A percentile compares a stretch with the other conserved stretches of the same genome.
phyloP scores from a whole-genome alignment of 202 grass and related monocot species.

The Brachypodium distachyon region DNA sequence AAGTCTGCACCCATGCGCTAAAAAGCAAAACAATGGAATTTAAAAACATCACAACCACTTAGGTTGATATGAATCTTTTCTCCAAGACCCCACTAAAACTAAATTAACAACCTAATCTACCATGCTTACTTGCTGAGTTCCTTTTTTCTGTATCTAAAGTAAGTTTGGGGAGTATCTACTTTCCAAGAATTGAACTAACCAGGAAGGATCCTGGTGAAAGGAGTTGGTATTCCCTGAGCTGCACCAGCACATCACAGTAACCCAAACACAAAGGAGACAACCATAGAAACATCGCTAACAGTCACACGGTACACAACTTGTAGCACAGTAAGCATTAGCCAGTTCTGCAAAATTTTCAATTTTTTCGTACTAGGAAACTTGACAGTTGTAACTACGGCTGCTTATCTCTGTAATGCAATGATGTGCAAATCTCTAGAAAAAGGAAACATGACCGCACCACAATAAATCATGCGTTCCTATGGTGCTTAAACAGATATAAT shows the following conservation, averaged over 20 bases:
- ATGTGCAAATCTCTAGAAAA: background rate
- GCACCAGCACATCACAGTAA: background rate
- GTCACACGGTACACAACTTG: background rate
- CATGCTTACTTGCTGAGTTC: background rate
- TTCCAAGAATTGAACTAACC: background rate
- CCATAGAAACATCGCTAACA: background rate
- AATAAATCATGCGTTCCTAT: background rate
- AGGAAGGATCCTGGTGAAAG: background rate
- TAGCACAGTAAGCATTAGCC: background rate
- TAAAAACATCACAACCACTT: background rate
- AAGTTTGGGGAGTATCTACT: background rate
- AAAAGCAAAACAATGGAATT: background rate
- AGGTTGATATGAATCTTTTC: background rate
- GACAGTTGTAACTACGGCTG: background rate
- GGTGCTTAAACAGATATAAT: background rate
- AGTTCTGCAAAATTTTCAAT: background rate
- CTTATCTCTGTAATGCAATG: background rate
- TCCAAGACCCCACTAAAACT: background rate
- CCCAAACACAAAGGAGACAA: background rate
- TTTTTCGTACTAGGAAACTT: background rate
- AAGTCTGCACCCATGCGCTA: slow-evolving; percentile 10
- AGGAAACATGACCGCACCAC: background rate
- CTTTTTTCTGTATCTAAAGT: background rate
- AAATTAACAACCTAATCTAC: background rate
- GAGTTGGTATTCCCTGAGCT: background rate